A percentile compares a stretch with the other conserved stretches of the same genome.
Conservation (phyloP, 805 yeast species). For the Wickerhamomyces strasburgensis region DNA sequence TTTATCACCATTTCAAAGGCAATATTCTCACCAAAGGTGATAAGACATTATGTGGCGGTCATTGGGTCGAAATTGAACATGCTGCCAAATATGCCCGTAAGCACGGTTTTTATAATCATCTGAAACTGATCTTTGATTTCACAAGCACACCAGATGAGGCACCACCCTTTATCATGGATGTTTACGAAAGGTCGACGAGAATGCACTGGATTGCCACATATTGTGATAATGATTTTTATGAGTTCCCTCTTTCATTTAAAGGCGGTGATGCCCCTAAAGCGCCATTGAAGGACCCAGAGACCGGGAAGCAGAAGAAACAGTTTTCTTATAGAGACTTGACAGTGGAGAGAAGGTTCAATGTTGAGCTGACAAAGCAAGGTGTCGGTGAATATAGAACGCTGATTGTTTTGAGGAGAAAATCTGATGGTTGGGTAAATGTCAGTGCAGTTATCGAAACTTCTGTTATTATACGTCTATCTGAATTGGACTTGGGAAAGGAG, state of each 20-base stretch:
- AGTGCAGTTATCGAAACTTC: slow-evolving; percentile 13
- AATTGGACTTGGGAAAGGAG: slow-evolving; percentile 16
- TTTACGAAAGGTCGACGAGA: slow-evolving; percentile 4
- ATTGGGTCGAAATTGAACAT: slow-evolving; percentile 20
- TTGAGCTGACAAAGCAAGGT: slow-evolving; percentile 10
- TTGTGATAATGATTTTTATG: slow-evolving; percentile 14
- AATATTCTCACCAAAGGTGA: slow-evolving; percentile 17
- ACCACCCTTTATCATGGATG: slow-evolving; percentile 7
- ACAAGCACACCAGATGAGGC: slow-evolving; percentile 12
- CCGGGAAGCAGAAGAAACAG: neutral
- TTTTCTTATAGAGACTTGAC: slow-evolving; percentile 5
- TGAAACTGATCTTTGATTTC: slow-evolving; percentile 19
- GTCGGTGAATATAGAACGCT: slow-evolving; percentile 1
- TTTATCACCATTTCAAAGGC: slow-evolving; percentile 9
- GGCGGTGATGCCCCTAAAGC: slow-evolving; percentile 18
- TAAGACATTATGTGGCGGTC: slow-evolving; percentile 26
- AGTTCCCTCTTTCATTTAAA: slow-evolving; percentile 16
- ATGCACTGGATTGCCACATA: slow-evolving; percentile 13
- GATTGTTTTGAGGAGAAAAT: slow-evolving; percentile 14
- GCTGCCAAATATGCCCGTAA: slow-evolving; percentile 16
- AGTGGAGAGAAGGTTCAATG: slow-evolving; percentile 2
- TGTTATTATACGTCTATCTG: slow-evolving; percentile 15
- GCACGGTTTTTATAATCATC: slow-evolving; percentile 14
- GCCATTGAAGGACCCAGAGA: slow-evolving; percentile 3
- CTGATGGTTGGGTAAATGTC: slow-evolving; percentile 26